A percentile compares a stretch with the other conserved stretches of the same genome.
These are phyloP conservation scores for Saksenaea vasiformis DNA, from an alignment of 371 early-diverging fungal genomes.

Conservation along the genomic window DNA sequence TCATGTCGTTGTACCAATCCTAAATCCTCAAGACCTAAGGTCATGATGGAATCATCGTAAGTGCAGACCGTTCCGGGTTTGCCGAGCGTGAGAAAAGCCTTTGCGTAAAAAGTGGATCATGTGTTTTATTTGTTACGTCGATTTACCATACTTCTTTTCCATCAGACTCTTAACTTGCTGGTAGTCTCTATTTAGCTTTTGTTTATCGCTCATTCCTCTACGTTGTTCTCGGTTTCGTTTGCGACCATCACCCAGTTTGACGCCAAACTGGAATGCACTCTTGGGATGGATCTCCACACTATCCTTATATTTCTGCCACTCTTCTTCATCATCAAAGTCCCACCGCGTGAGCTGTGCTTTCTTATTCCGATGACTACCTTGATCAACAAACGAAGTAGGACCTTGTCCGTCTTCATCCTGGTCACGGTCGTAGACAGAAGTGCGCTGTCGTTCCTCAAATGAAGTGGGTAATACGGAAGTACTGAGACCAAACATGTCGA, in stretches of 20 bases:
- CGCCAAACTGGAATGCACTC: conserved; percentile 77
- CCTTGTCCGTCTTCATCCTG: conserved; percentile 49
- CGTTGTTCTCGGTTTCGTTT: conserved; percentile 55
- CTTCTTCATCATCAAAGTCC: conserved; percentile 81
- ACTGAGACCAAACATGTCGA: conserved; percentile 49
- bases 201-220: conserved; percentile 53
- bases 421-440: conserved; percentile 42
- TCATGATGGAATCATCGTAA: not conserved
- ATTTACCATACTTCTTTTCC: conserved; percentile 63
- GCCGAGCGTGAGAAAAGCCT: not conserved
- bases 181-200: conserved; percentile 68
- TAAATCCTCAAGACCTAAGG: not conserved
- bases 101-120: not conserved
- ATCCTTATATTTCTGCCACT: conserved; percentile 74
- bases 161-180: conserved; percentile 68
- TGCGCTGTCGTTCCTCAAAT: conserved; percentile 41
- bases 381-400: conserved; percentile 59
- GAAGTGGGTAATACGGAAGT: conserved; percentile 49
- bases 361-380: conserved; percentile 71
- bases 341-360: conserved; percentile 69
- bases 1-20: not conserved
- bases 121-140: not conserved
- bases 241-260: conserved; percentile 76
- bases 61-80: too few species aligned
- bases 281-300: conserved; percentile 71